These are phyloP conservation scores for Ophiocordyceps sinensis DNA, from an alignment of 2,329 filamentous ascomycete species.

Conservation along the genomic window DNA sequence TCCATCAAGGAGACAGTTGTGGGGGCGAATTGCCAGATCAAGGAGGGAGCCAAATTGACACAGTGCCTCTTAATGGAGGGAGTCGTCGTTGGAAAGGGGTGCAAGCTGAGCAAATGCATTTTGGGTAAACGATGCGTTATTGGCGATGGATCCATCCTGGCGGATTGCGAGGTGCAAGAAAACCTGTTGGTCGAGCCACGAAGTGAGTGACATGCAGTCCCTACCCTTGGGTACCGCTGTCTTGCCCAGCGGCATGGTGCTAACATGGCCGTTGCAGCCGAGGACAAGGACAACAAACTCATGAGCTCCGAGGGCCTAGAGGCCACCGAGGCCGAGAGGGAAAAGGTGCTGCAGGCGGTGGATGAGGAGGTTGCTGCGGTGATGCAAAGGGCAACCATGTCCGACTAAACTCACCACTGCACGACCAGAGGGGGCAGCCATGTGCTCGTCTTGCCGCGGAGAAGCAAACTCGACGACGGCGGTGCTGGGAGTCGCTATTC, in stretches of 20 bases:
- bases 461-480: too few species aligned
- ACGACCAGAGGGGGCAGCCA: too few species aligned
- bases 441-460: too few species aligned
- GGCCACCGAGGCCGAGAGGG: slow-evolving; percentile 47
- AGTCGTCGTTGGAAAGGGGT: slow-evolving; percentile 69
- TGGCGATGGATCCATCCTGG: slow-evolving; percentile 67
- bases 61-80: slow-evolving; percentile 89
- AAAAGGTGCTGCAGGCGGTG: slow-evolving; percentile 32
- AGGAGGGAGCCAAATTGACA: slow-evolving; percentile 70
- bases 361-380: slow-evolving; percentile 18
- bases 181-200: slow-evolving; percentile 73
- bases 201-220: slow-evolving; percentile 32
- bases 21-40: slow-evolving; percentile 75
- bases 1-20: slow-evolving; percentile 90
- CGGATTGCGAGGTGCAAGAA: slow-evolving; percentile 86
- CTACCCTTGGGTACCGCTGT: too few species aligned
- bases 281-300: slow-evolving; percentile 52
- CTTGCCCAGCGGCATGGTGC: too few species aligned
- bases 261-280: slow-evolving; percentile 26
- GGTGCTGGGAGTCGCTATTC: too few species aligned
- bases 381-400: slow-evolving; percentile 3
- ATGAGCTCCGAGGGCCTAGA: slow-evolving; percentile 55
- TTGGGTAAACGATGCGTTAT: slow-evolving; percentile 69
- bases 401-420: too few species aligned
- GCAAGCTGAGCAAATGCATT: slow-evolving; percentile 76